Conservation (phyloP, 2,329 filamentous ascomycete genomes). For the Ophiostoma sp. region DNA sequence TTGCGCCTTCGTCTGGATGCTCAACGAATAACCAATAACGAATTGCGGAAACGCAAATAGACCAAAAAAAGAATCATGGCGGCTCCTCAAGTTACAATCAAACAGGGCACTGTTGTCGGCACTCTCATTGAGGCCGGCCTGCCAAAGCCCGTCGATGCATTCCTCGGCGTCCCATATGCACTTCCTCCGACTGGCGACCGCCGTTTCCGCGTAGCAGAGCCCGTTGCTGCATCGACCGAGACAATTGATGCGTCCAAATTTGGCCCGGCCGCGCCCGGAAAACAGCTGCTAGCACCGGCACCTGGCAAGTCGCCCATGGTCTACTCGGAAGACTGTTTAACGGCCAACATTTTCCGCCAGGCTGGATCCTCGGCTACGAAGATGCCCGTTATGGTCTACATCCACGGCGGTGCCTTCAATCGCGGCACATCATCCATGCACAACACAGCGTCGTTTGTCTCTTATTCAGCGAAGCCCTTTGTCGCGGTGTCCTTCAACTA, state of each 20-base stretch:
- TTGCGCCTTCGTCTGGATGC: neutral
- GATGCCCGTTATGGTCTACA: conserved; percentile 15
- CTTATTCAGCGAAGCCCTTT: conserved; percentile 26
- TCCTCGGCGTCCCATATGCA: conserved; percentile 11
- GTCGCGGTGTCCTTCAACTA: conserved; percentile 46
- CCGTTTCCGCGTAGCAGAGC: neutral
- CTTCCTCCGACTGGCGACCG: conserved; percentile 7
- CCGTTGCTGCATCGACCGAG: conserved; percentile 1
- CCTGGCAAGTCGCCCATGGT: conserved; percentile 10
- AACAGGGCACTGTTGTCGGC: conserved; percentile 11
- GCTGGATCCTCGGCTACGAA: neutral
- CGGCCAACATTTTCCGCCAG: conserved; percentile 10
- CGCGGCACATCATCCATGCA: conserved; percentile 6
- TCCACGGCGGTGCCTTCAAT: conserved; percentile 14
- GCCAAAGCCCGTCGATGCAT: conserved; percentile 8
- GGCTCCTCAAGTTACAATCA: neutral
- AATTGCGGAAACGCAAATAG: neutral
- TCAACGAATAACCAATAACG: neutral
- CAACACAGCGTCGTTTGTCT: conserved; percentile 50
- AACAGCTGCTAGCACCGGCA: neutral
- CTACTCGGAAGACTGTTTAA: conserved; percentile 15
- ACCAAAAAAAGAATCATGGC: neutral
- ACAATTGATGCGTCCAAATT: neutral
- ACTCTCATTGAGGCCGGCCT: neutral
- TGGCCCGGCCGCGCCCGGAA: neutral